A percentile compares a stretch with the other conserved stretches of the same genome.
These are phyloP conservation scores for Metschnikowia matae DNA, from an alignment of 805 yeast species.

Conservation along the genomic window DNA sequence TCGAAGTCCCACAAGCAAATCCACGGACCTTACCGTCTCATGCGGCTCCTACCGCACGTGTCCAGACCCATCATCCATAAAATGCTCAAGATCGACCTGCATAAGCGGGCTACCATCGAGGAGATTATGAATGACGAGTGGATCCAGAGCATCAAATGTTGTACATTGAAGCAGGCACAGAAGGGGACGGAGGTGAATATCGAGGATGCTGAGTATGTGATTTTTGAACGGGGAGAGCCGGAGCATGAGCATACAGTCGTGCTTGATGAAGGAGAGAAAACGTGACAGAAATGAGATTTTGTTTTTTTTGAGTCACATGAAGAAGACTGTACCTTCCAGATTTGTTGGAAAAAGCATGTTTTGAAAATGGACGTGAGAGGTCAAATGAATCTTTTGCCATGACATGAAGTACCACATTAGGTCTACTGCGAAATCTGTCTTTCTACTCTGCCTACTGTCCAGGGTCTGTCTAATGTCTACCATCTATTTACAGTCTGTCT, in stretches of 20 bases:
- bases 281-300: no score
- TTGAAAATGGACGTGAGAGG: no score
- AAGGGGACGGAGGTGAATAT: slow-evolving; percentile 21
- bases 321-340: no score
- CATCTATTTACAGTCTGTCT: no score
- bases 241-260: slow-evolving; percentile 40
- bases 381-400: no score
- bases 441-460: no score
- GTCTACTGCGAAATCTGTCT: no score
- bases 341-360: background rate
- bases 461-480: no score
- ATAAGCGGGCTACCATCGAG: slow-evolving; percentile 58
- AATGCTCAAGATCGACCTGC: slow-evolving; percentile 61
- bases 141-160: slow-evolving; percentile 58
- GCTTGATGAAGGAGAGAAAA: slow-evolving; percentile 10
- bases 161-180: slow-evolving; percentile 43
- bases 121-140: slow-evolving; percentile 69
- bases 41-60: slow-evolving; percentile 80
- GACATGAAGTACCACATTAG: no score
- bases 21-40: slow-evolving; percentile 78
- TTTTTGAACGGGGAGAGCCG: slow-evolving; percentile 34
- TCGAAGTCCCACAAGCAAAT: slow-evolving; percentile 49
- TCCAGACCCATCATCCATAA: slow-evolving; percentile 68
- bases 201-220: slow-evolving; percentile 37
- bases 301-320: no score